Base-by-base conservation (phyloP, 2,329 filamentous ascomycete genomes). In the Colletotrichum tabaci region DNA sequence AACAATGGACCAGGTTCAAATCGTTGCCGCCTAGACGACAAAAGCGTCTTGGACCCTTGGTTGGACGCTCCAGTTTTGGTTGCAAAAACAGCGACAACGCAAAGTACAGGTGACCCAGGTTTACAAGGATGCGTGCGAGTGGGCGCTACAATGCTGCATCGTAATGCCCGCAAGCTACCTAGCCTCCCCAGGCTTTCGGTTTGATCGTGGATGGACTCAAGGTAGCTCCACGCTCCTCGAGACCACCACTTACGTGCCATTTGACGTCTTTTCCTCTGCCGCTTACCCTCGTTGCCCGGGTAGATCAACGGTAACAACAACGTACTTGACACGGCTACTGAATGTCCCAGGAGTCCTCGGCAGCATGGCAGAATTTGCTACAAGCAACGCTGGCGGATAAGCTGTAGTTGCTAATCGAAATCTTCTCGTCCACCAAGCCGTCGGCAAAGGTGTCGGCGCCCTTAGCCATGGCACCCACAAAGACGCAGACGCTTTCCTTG, bases 321-420 rank as follows among this genome's bases (percentile, higher is more conserved):
- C 18, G 35, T n/a, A 12, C 38, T 3, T 15, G 15, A 13, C n/a
- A 35, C 38, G 30, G 56, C 88, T 91, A 99, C 78, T 98, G 89
- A 77, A 99, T 93, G 80, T 94, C 91, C 96, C 96, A 99, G 46
- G 93, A 92, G 82, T 99, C 96, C 84, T 99, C 96, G 53, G 95
- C 96, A 50, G 96, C 96, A 83, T 99, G 96, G 84, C 96, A 98
- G 87, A 99, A 98, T 84, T 98, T 99, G 90, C 96, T 98, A 88
- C 96, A 99, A 53, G 96, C 96, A 74, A 99, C 96, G 86, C 96
- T 98, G 73, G 96, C 96, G 79, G 94, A 98, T 74, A 99, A 88
- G 79, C 95, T 98, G 88, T 94, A 99, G 83, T 98, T 98, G 88
- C 96, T 98, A 85, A 99, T 98, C 77, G 93, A 94, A 80, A 99